Base-by-base conservation (phyloP, 2,329 filamentous ascomycete genomes). In the Stemphylium lycopersici region DNA sequence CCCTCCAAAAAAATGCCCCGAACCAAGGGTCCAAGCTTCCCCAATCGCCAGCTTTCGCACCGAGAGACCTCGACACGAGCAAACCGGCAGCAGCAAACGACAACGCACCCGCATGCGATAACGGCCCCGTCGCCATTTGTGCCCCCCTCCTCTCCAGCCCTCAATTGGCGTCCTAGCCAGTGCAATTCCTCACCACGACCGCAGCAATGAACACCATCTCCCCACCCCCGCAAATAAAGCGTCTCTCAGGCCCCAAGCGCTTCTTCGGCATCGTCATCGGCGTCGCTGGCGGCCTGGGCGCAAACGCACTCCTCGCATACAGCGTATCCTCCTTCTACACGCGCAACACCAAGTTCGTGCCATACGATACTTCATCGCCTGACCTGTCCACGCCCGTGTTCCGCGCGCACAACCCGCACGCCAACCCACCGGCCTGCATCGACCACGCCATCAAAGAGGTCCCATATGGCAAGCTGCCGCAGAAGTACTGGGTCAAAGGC, bases 371-470 rank as follows among this genome's bases (percentile, higher is more conserved):
- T 12, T 58, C 66, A 0, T 58, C 64, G 1, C 63, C 71, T 6
- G 67, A 74, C 48, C 69, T 72, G 32, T 20, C 41, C 6, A 67
- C 70, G 1, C 18, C 64, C 11, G 39, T 63, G 2, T 61, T 66
- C 34, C 48, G 55, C 12, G 57, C 55, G 3, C 68, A 73, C 60
- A 77, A 77, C 40, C 74, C 74, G 6, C n/a, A 24, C 12, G 44
- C 49, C 15, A 77, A 77, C 48, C 55, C 64, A 39, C 74, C 74
- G 0, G 56, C 61, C 3, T 73, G 69, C 58, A 71, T 76, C 46
- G 75, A 77, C 56, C 71, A 76, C 56, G 69, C 69, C 4, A 58
- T 74, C 32, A 71, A 73, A 29, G 65, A 65, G 22, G 67, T 77
- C 16, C 73, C 75, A 33, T 68, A 76, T 36, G 55, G 52, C 12